Evolutionary conservation across 305 asterid species (phyloP).

Genomic region (Lippia alba): DNA sequence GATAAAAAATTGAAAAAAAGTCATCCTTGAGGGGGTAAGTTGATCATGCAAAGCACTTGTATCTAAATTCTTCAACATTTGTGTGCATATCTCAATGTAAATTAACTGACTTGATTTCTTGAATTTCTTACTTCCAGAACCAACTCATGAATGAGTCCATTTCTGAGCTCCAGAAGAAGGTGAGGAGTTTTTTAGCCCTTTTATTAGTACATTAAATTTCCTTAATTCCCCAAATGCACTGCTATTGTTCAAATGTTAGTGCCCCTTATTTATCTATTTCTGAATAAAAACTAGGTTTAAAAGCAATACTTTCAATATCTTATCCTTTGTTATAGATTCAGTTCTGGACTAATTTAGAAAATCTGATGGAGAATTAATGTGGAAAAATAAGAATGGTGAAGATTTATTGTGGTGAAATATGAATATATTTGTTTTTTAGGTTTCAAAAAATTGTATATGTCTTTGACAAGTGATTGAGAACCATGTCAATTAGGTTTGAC

Average conservation of each 20-base stretch:
- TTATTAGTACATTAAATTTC: not conserved
- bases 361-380: not conserved
- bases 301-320: no score
- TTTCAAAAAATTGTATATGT: no score
- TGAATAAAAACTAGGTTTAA: no score
- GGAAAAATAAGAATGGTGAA: not conserved
- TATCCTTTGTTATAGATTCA: no score
- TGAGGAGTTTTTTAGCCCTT: slow-evolving; percentile 16
- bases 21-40: no score
- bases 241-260: no score
- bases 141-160: slow-evolving; percentile 84
- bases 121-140: slow-evolving; percentile 52
- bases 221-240: no score
- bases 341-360: not conserved
- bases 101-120: not conserved
- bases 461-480: not conserved
- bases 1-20: no score
- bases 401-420: not conserved
- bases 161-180: slow-evolving; percentile 83
- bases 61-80: not conserved
- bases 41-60: no score
- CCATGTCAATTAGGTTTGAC: not conserved
- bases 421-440: not conserved
- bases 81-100: not conserved
- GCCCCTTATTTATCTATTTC: no score